phyloP scores from a whole-genome alignment of 202 grass and related monocot genomes.

The Hordeum pubiflorum region DNA sequence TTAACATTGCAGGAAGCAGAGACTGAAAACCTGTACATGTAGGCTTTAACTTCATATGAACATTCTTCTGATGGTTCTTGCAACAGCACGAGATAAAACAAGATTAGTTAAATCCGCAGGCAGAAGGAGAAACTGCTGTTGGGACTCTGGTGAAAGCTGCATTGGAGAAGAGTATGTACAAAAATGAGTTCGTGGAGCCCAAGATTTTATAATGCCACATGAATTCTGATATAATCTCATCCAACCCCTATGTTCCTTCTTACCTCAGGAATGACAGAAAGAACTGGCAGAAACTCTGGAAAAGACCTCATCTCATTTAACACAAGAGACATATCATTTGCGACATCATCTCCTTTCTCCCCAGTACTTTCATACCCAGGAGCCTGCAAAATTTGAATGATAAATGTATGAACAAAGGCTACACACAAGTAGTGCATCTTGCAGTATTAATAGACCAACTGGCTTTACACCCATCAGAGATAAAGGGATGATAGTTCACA shows the following conservation, averaged over 20 bases:
- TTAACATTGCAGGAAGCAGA: neutral
- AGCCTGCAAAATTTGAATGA: constrained; percentile 42
- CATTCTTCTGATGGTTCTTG: constrained; percentile 74
- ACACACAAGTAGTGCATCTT: constrained; percentile 23
- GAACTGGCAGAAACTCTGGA: constrained; percentile 49
- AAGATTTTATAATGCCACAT: neutral
- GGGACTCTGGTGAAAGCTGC: constrained; percentile 70
- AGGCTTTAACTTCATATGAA: constrained; percentile 39
- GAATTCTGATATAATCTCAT: neutral
- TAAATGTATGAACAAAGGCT: constrained; percentile 9
- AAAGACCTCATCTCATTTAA: constrained; percentile 66
- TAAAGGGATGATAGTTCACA: neutral
- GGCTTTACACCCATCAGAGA: neutral
- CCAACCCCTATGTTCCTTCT: neutral
- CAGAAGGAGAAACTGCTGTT: constrained; percentile 66
- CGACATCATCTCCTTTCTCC: constrained; percentile 34
- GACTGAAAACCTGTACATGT: constrained; percentile 1
- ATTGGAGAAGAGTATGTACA: constrained; percentile 15
- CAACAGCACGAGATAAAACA: constrained; percentile 64
- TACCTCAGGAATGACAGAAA: constrained; percentile 84
- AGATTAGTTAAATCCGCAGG: constrained; percentile 67
- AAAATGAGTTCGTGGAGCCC: neutral
- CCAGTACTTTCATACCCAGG: constrained; percentile 22
- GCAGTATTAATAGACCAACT: neutral
- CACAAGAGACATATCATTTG: constrained; percentile 64